Evolutionary conservation across 2,329 filamentous ascomycete genomes (phyloP), one percentile per base, ranked within the genome.

Genomic region (Aspergillus aculeatinus): DNA sequence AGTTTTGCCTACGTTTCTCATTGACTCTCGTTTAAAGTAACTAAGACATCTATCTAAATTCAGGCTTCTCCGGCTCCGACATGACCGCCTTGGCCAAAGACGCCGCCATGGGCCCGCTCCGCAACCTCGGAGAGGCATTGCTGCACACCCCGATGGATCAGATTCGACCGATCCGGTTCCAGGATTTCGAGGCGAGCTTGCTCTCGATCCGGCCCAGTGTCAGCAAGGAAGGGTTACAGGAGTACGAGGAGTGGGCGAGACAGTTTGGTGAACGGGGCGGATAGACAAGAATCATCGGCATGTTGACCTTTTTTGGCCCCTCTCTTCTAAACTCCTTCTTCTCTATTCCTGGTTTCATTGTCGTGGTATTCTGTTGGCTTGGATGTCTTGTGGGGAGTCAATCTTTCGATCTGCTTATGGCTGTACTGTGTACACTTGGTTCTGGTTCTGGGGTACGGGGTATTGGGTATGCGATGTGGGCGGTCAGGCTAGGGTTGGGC

Each of bases 41-140:
- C 23, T 23, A 23, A 23, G 23, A 23, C 23, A 23, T 23, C 4
- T 23, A 23, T 4, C 23, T 1, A 4, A 23, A 23, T 23, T 1
- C 66, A 97, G 93, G 92, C n/a, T 99, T 96, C 78, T 97, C 92
- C 9, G 95, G 95, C 49, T 96, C 92, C 2, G 95, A 99, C 71
- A 96, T 99, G 65, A 98, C 95, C 23, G 93, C 95, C 1, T 81
- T 99, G 9, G 95, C 95, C 7, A 99, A 99, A 77, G 95, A 99
- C 73, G 95, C 95, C 9, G 95, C 95, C 2, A 99, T 99, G 95
- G 94, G 95, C 0, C 95, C 95, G 0, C 80, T 99, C 12, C 86
- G 95, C 33, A 94, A 92, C 56, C 81, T 98, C 2, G 95, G 95
- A 27, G 95, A 98, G 74, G 91, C 90, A 47, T 80, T 99, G 31